Conservation (phyloP, 1,139 yeast species). For the Geotrichum macrosporum region DNA sequence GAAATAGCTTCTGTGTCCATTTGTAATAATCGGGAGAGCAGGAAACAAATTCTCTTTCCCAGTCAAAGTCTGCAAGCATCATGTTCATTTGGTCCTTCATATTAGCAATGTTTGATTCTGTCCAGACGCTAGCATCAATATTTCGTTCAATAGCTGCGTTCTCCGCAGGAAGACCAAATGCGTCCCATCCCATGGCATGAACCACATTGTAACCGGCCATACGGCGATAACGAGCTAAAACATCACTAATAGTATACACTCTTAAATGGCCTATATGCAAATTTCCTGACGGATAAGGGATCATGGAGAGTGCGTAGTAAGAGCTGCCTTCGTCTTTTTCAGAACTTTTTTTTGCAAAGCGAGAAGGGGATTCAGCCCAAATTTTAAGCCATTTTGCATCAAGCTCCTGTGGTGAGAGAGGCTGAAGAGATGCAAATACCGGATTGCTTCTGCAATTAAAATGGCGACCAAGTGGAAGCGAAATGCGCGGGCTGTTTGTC, state of each 20-base stretch:
- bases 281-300: conserved; percentile 92
- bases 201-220: conserved; percentile 72
- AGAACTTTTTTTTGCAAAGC: conserved; percentile 20
- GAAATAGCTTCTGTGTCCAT: conserved; percentile 85
- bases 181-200: conserved; percentile 99
- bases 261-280: conserved; percentile 91
- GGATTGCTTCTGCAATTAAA: neutral
- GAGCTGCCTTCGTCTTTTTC: conserved; percentile 37
- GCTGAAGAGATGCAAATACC: conserved; percentile 10
- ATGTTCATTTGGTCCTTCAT: conserved; percentile 78
- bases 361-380: conserved; percentile 31
- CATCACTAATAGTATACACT: conserved; percentile 88
- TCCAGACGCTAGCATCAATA: conserved; percentile 79
- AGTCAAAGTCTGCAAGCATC: conserved; percentile 85
- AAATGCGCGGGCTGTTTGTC: neutral
- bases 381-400: conserved; percentile 36
- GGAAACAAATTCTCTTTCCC: conserved; percentile 89
- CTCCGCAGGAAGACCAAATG: conserved; percentile 96
- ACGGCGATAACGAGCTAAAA: conserved; percentile 69
- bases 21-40: conserved; percentile 83
- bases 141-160: conserved; percentile 92
- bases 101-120: conserved; percentile 63
- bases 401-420: conserved; percentile 22
- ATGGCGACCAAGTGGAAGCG: neutral
- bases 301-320: conserved; percentile 77